phyloP scores from a whole-genome alignment of 1,284 basidiomycete genomes.

The Malassezia brasiliensis region DNA sequence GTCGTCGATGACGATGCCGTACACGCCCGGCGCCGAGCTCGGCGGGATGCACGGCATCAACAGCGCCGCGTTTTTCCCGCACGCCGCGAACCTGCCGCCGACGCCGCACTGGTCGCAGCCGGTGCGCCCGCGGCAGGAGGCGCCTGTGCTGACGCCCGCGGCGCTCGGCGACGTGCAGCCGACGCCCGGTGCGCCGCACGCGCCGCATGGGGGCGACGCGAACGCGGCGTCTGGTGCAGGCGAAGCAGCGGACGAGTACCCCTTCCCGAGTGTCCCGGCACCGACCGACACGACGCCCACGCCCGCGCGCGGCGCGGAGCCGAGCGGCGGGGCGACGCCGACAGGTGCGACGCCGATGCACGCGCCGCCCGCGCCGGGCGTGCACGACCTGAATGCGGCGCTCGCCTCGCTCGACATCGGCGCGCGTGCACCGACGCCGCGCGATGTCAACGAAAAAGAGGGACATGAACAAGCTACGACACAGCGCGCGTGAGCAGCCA shows the following conservation, averaged over 20 bases:
- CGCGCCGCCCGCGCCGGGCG: too few species aligned
- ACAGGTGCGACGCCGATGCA: too few species aligned
- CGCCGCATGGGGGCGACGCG: not conserved
- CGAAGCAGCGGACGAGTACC: not conserved
- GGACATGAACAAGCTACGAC: too few species aligned
- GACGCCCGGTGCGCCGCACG: not conserved
- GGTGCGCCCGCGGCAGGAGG: not conserved
- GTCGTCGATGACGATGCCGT: too few species aligned
- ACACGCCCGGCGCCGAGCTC: too few species aligned
- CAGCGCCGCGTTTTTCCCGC: not conserved
- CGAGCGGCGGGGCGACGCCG: too few species aligned
- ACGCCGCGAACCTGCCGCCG: slow-evolving; percentile 18
- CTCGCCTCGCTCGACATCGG: too few species aligned
- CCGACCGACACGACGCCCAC: not conserved
- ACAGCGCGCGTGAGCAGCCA: slow-evolving; percentile 1
- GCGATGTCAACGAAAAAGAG: too few species aligned
- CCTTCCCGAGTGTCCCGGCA: not conserved
- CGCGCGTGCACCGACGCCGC: too few species aligned
- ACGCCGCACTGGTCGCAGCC: slow-evolving; percentile 39
- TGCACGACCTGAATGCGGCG: too few species aligned
- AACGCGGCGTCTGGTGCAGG: not conserved
- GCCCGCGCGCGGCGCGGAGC: not conserved
- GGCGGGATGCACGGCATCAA: not conserved
- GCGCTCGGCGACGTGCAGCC: not conserved
- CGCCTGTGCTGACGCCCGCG: not conserved